Conservation (phyloP, 805 yeast species). For the Kazachstania africana region DNA sequence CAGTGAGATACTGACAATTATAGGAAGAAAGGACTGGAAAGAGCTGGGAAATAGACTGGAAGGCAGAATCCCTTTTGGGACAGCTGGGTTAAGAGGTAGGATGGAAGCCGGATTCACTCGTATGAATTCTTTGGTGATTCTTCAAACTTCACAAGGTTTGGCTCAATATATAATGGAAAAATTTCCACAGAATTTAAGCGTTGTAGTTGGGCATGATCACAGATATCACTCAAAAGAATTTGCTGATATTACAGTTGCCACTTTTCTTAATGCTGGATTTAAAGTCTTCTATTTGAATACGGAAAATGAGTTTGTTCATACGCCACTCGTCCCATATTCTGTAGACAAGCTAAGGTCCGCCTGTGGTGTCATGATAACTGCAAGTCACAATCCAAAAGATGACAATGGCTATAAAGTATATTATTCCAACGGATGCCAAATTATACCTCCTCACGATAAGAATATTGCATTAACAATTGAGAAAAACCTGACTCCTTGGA, state of each 20-base stretch:
- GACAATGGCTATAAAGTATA: slow-evolving; percentile 95
- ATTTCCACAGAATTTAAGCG: slow-evolving; percentile 22
- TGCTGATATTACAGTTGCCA: slow-evolving; percentile 70
- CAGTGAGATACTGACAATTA: slow-evolving; percentile 40
- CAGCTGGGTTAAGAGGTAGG: slow-evolving; percentile 79
- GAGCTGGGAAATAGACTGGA: slow-evolving; percentile 43
- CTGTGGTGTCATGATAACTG: slow-evolving; percentile 88
- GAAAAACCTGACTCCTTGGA: slow-evolving; percentile 50
- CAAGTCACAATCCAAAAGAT: slow-evolving; percentile 73
- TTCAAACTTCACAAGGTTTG: slow-evolving; percentile 84
- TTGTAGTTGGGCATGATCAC: slow-evolving; percentile 86
- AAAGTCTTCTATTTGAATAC: slow-evolving; percentile 46
- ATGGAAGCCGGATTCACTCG: slow-evolving; percentile 88
- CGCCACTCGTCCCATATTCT: slow-evolving; percentile 88
- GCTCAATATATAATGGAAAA: slow-evolving; percentile 35
- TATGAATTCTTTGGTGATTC: slow-evolving; percentile 79
- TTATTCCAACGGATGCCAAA: slow-evolving; percentile 89
- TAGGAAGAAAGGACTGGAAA: slow-evolving; percentile 26
- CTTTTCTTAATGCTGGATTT: slow-evolving; percentile 57
- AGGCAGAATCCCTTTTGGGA: slow-evolving; percentile 70
- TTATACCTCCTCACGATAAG: slow-evolving; percentile 80
- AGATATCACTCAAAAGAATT: slow-evolving; percentile 67
- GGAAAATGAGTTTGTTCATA: slow-evolving; percentile 41
- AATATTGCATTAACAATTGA: slow-evolving; percentile 58
- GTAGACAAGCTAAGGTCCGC: slow-evolving; percentile 52